These are phyloP conservation scores for Acaromyces ingoldii DNA, from an alignment of 1,284 basidiomycete species.

Conservation along the genomic window DNA sequence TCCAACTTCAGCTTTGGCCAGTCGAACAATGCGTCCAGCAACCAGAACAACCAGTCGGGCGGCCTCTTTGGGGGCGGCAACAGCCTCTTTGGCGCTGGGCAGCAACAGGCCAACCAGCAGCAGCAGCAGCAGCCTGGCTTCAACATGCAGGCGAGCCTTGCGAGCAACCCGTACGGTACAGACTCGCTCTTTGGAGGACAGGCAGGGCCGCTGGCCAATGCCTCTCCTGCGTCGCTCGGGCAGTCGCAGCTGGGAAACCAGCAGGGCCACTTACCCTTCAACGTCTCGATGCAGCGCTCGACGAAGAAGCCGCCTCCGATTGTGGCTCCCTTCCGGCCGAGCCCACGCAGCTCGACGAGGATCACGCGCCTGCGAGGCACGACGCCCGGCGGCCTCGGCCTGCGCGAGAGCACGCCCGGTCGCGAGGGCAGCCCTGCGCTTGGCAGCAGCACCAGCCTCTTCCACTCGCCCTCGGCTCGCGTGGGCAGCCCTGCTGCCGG, in stretches of 20 bases:
- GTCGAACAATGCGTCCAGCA: too few species aligned
- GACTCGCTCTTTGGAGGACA: slow-evolving; percentile 58
- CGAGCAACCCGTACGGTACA: slow-evolving; percentile 77
- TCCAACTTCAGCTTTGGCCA: slow-evolving; percentile 25
- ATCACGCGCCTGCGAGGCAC: slow-evolving; percentile 45
- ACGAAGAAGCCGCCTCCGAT: slow-evolving; percentile 53
- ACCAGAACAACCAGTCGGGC: slow-evolving; percentile 17
- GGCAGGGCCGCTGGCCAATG: neutral
- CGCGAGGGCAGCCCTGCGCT: slow-evolving; percentile 48
- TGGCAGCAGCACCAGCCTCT: slow-evolving; percentile 19
- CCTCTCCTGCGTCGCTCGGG: neutral
- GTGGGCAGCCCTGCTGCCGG: slow-evolving; percentile 42
- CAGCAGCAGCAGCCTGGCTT: slow-evolving; percentile 49
- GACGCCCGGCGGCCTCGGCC: slow-evolving; percentile 33
- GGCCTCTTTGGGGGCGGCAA: slow-evolving; percentile 17
- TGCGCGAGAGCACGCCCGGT: slow-evolving; percentile 32
- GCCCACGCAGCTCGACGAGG: slow-evolving; percentile 35
- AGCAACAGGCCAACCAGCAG: slow-evolving; percentile 16
- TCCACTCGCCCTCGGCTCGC: neutral
- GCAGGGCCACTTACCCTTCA: slow-evolving; percentile 41
- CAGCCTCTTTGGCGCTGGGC: slow-evolving; percentile 7
- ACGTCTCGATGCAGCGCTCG: slow-evolving; percentile 30
- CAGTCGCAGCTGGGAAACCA: slow-evolving; percentile 9
- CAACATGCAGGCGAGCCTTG: slow-evolving; percentile 57
- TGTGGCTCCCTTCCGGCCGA: slow-evolving; percentile 55